phyloP scores from a whole-genome alignment of 257 asterid genomes.

The Leonotis leonurus region DNA sequence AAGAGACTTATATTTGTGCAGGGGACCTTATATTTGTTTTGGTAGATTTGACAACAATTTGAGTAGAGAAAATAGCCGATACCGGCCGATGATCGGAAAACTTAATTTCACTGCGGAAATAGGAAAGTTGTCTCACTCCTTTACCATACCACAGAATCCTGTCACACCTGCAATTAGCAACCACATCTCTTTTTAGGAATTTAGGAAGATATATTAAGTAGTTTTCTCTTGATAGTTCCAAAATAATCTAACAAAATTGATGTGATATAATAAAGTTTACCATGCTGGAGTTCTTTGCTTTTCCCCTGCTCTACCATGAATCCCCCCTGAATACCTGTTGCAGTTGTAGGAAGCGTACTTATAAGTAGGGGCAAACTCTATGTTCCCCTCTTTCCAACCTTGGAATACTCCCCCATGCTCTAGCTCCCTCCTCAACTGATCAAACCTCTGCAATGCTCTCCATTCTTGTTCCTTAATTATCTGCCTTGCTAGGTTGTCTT shows the following conservation, averaged over 20 bases:
- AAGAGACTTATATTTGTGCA: slow-evolving; percentile 33
- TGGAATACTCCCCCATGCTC: slow-evolving; percentile 78
- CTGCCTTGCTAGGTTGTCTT: slow-evolving; percentile 74
- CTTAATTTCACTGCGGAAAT: slow-evolving; percentile 85
- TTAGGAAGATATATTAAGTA: slow-evolving; percentile 4
- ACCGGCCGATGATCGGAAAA: slow-evolving; percentile 94
- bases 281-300: slow-evolving; percentile 98
- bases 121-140: slow-evolving; percentile 79
- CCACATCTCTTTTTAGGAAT: slow-evolving; percentile 4
- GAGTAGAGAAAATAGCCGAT: slow-evolving; percentile 73
- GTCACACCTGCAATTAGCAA: slow-evolving; percentile 65
- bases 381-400: slow-evolving; percentile 89
- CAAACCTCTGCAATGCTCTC: slow-evolving; percentile 65
- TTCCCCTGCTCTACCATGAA: slow-evolving; percentile 68
- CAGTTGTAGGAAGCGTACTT: slow-evolving; percentile 68
- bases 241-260: slow-evolving; percentile 1
- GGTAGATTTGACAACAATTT: slow-evolving; percentile 32
- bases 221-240: too few relatives aligned
- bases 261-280: slow-evolving; percentile 35
- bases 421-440: slow-evolving; percentile 72
- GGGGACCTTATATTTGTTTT: slow-evolving; percentile 25
- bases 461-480: slow-evolving; percentile 59
- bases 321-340: slow-evolving; percentile 80
- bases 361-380: slow-evolving; percentile 85
- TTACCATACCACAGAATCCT: slow-evolving; percentile 87